Conservation (phyloP, 257 asterid species). For the Paraleonurus japonicus region DNA sequence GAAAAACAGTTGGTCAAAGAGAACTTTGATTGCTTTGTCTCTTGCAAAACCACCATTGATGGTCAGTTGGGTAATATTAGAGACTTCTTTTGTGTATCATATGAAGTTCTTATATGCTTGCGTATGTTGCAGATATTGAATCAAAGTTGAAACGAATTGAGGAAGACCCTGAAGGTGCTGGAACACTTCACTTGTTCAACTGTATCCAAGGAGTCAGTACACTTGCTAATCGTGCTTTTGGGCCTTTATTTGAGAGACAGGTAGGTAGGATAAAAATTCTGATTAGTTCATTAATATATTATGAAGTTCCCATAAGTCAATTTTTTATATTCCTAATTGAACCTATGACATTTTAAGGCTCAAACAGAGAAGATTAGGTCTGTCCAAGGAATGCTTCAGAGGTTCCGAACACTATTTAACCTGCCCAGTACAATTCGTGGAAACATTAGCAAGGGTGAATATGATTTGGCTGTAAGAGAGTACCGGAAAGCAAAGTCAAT, state of each 20-base stretch:
- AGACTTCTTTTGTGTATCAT: neutral
- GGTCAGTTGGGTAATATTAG: slow-evolving; percentile 54
- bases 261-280: slow-evolving; percentile 45
- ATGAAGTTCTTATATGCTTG: slow-evolving; percentile 22
- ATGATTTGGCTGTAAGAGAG: slow-evolving; percentile 97
- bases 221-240: slow-evolving; percentile 88
- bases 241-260: slow-evolving; percentile 97
- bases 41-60: slow-evolving; percentile 97
- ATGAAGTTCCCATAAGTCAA: slow-evolving; percentile 14
- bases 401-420: slow-evolving; percentile 94
- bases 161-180: slow-evolving; percentile 99
- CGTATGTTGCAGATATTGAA: slow-evolving; percentile 70
- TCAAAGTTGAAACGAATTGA: slow-evolving; percentile 92
- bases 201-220: slow-evolving; percentile 86
- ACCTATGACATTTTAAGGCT: slow-evolving; percentile 46
- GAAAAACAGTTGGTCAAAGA: slow-evolving; percentile 97
- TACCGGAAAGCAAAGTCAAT: slow-evolving; percentile 98
- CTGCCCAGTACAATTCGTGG: slow-evolving; percentile 97
- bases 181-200: slow-evolving; percentile 70
- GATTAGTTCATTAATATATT: slow-evolving; percentile 16
- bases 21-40: slow-evolving; percentile 97
- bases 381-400: slow-evolving; percentile 98
- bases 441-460: slow-evolving; percentile 92
- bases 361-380: slow-evolving; percentile 98
- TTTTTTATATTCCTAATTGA: slow-evolving; percentile 29